Percentiles rank a stretch among this genome's conserved stretches.
Conservation (phyloP, 106 monocot genomes). For the Dactylorhiza incarnata region DNA sequence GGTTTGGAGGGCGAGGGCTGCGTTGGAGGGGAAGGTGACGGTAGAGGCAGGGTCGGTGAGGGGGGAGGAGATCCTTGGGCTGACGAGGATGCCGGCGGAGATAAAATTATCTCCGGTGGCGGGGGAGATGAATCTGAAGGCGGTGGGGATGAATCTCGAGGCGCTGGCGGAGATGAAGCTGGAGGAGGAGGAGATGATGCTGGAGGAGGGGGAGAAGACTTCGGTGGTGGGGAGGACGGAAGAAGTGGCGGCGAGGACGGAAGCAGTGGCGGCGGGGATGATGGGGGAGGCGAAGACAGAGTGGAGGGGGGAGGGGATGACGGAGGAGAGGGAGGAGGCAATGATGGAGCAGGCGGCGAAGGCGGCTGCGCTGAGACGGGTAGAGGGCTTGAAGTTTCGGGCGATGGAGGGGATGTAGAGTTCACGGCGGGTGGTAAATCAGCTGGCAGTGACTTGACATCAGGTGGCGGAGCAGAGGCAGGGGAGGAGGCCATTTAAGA, state of each 20-base stretch:
- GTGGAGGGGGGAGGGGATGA: background rate
- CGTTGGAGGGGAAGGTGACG: background rate
- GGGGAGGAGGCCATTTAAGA: slow-evolving; percentile 25
- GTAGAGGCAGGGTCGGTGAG: background rate
- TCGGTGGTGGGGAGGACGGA: background rate
- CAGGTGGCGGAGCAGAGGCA: slow-evolving; percentile 12
- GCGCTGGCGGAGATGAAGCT: background rate
- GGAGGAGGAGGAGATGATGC: background rate
- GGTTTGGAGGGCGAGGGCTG: background rate
- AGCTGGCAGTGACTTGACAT: background rate
- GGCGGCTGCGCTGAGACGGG: background rate
- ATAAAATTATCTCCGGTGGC: background rate
- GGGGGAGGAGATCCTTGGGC: background rate
- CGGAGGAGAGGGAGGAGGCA: background rate
- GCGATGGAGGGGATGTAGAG: background rate
- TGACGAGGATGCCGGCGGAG: background rate
- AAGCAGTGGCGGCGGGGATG: background rate
- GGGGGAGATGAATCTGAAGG: background rate
- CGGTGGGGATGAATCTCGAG: background rate
- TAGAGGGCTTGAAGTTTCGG: slow-evolving; percentile 4
- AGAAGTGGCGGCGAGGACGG: background rate
- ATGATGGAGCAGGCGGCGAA: background rate
- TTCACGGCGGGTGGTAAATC: background rate
- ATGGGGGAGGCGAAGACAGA: background rate
- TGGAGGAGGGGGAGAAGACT: background rate